These are phyloP conservation scores for Lachancea sp. DNA, from an alignment of 805 yeast species.

Conservation along the genomic window DNA sequence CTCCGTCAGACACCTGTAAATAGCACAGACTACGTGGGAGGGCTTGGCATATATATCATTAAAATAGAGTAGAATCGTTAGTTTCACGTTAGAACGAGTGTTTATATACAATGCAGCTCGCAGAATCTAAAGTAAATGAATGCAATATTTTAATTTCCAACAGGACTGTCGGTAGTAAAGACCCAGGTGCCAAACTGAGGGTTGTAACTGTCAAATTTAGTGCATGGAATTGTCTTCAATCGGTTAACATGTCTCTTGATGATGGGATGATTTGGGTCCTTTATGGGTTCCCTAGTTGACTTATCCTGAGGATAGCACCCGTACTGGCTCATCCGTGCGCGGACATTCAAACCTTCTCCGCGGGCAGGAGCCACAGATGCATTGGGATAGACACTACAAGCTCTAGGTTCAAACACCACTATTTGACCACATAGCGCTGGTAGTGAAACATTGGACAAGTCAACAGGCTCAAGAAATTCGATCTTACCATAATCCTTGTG, in stretches of 20 bases:
- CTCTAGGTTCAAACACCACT: constrained; percentile 52
- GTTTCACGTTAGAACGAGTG: background rate
- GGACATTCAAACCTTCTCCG: constrained; percentile 81
- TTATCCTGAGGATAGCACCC: constrained; percentile 76
- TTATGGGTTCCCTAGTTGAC: constrained; percentile 64
- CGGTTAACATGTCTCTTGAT: constrained; percentile 63
- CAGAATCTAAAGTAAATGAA: constrained; percentile 4
- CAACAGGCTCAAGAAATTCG: constrained; percentile 76
- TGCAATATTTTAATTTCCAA: constrained; percentile 3
- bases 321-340: constrained; percentile 65
- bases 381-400: constrained; percentile 70
- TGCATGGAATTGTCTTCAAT: constrained; percentile 51
- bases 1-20: too few species aligned
- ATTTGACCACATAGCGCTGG: constrained; percentile 61
- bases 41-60: too few species aligned
- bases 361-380: constrained; percentile 47
- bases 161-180: constrained; percentile 38
- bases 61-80: background rate
- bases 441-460: constrained; percentile 59
- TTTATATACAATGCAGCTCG: constrained; percentile 5
- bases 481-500: constrained; percentile 66
- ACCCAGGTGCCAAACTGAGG: constrained; percentile 68
- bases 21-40: too few species aligned
- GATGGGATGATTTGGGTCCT: constrained; percentile 68
- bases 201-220: constrained; percentile 70